Conservation (phyloP, 257 asterid genomes). For the Nicotiana undulata region DNA sequence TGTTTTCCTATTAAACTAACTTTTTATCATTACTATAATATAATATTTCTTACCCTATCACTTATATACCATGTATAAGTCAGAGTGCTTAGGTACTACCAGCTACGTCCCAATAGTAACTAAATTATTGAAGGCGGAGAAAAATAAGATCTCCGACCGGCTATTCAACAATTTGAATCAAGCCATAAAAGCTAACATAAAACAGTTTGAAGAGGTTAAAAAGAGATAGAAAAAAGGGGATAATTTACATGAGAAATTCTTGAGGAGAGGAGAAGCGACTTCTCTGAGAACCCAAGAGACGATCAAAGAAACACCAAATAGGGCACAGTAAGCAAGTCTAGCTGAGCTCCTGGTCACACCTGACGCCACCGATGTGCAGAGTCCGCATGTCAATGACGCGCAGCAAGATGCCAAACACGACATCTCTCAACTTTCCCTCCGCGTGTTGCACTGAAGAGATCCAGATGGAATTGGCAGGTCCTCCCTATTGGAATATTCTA, state of each 20-base stretch:
- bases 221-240: neutral
- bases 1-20: neutral
- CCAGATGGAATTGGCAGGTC: neutral
- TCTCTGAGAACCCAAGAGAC: constrained; percentile 85
- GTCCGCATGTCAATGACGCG: constrained; percentile 87
- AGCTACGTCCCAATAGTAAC: neutral
- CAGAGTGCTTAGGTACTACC: neutral
- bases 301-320: constrained; percentile 70
- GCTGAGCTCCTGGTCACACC: constrained; percentile 83
- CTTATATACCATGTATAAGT: neutral
- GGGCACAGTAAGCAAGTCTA: constrained; percentile 71
- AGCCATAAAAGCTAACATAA: neutral
- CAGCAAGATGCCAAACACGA: constrained; percentile 89
- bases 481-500: neutral
- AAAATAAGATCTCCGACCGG: neutral
- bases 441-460: neutral
- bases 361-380: constrained; percentile 92
- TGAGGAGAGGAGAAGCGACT: constrained; percentile 66
- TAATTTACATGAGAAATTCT: constrained; percentile 54
- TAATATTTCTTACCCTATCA: neutral
- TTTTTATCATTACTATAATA: neutral
- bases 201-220: neutral
- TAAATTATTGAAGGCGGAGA: neutral
- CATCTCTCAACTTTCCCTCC: constrained; percentile 30
- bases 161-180: neutral